These are phyloP conservation scores for Casuarina glauca DNA, from an alignment of 306 rosid species.

Conservation along the genomic window DNA sequence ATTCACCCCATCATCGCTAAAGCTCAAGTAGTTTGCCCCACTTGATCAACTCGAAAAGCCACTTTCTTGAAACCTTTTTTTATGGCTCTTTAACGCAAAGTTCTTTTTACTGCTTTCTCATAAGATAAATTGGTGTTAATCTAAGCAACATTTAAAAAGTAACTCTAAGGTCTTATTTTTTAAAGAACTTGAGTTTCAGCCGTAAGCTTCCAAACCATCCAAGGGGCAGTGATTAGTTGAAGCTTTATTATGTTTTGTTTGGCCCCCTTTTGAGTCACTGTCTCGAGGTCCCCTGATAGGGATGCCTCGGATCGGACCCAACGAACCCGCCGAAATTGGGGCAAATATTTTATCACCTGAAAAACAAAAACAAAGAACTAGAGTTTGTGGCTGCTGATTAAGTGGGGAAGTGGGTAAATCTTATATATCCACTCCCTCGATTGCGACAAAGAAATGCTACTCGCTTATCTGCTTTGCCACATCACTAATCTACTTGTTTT, in stretches of 20 bases:
- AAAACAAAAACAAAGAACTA: neutral
- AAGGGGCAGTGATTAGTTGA: neutral
- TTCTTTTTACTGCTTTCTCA: neutral
- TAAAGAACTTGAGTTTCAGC: neutral
- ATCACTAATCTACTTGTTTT: neutral
- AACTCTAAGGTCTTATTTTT: neutral
- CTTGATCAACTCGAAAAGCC: neutral
- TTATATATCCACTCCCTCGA: neutral
- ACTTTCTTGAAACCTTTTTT: neutral
- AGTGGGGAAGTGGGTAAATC: neutral
- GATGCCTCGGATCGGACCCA: neutral
- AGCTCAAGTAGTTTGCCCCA: neutral
- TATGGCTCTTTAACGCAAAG: neutral
- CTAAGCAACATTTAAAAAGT: too few relatives aligned
- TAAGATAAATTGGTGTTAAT: too few relatives aligned
- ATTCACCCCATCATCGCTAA: neutral
- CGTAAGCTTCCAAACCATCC: neutral
- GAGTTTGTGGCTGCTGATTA: conserved; percentile 4
- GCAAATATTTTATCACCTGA: neutral
- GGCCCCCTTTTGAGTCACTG: neutral
- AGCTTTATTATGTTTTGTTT: neutral
- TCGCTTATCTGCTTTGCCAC: neutral
- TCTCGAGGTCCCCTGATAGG: neutral
- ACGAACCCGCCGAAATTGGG: conserved; percentile 19
- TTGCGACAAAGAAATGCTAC: neutral